Base-by-base conservation (phyloP, 306 rosid species). In the Citrullus amarus region DNA sequence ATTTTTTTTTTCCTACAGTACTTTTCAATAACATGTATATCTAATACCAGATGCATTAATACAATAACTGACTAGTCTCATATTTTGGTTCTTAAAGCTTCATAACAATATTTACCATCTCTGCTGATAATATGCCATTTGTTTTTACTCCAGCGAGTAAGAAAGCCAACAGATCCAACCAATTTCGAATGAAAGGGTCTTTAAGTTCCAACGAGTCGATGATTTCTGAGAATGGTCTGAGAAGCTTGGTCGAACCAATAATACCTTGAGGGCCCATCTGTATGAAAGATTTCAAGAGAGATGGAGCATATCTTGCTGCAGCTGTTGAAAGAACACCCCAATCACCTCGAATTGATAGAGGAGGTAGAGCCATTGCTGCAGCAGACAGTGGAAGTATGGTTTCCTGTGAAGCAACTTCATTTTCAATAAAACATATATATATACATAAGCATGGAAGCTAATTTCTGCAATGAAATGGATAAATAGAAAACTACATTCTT, bases 81-180 rank as follows among this genome's bases (percentile, higher is more conserved):
- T 30, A 68, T 68, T 18, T 41, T 6, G 76, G 76, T 70, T 44
- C 17, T 50, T 71, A 73, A 43, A 78, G 38, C 44, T 34, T 25
- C 39, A 57, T n/a, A 51, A 78, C 8, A 63, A 68, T 82, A 78
- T 79, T 85, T 90, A 92, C 94, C 98, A 94, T 92, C 87, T 94
- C 98, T 55, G 97, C 97, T 28, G 98, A 90, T 77, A 94, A 90
- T 83, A 94, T 76, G 69, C 87, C 90, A 83, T 90, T 79, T 62
- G 95, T 79, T 87, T 89, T 94, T 73, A 94, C 97, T 81, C 97
- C 97, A 73, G 98, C 97, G 62, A 94, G 97, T 91, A 94, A 89
- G 95, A 94, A 94, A 46, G 96, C 76, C 80, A 92, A 85, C 10
- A 94, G 87, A 85, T 94, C 98, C 77, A 94, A 79, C 98, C 96